Evolutionary conservation across 768 basidiomycete genomes (phyloP), one percentile per base, ranked within the genome.

Genomic region (Mycena metata): DNA sequence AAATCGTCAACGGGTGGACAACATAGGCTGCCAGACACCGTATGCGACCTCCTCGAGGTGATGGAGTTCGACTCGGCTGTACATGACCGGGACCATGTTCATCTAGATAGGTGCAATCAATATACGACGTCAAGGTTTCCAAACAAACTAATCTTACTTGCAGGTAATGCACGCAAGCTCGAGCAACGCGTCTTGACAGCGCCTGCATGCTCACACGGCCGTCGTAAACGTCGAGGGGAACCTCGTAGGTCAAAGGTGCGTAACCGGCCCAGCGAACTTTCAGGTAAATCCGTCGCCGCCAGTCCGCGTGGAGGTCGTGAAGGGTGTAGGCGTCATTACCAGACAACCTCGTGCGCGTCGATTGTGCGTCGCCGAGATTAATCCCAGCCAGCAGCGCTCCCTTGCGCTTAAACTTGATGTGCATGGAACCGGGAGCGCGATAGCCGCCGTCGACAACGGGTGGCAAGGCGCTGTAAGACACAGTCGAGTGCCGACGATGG

Each of bases 1-100:
- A 59, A 52, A 59, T 62, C 59, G 46, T 80, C 76, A 84, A 71
- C 79, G 79, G 66, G 83, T 80, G 23, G 84, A 84, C 33, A 88
- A 79, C 85, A 91, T 90, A 47, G 91, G 91, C 75, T 91, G 90
- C 91, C 91, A 93, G 59, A 88, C 85, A 66, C 91, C 91, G 68
- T 86, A 83, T 0, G 87, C 79, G 26, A 89, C 79, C 77, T 92
- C 91, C 78, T 93, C 91, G 69, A 93, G 81, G 72, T 91, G 87
- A 76, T 91, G 90, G 55, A 93, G 83, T 64, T 89, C 84, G 42
- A 93, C 87, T 61, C 87, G 85, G 77, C 91, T 88, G 88, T 88
- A 90, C 21, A 85, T 83, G 67, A 92, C 84, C 26, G 91, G 90
- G 72, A 93, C 88, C 64, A 86, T 83, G 76, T 92, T 91, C 11